These are phyloP conservation scores for Stipa capillata DNA, from an alignment of 176 grass and related monocot genomes.

Conservation along the genomic window DNA sequence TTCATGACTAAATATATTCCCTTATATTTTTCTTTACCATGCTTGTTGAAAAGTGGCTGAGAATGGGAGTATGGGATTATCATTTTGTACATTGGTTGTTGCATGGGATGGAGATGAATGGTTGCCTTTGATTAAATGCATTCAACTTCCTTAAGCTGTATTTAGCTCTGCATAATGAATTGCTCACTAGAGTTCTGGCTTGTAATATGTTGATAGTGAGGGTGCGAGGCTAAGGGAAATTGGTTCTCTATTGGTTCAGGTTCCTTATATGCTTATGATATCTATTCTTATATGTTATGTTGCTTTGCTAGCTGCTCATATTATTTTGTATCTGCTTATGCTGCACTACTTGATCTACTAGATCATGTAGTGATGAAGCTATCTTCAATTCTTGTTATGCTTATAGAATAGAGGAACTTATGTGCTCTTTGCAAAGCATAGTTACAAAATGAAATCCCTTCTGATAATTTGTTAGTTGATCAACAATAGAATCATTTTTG, in stretches of 20 bases:
- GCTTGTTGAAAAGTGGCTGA: too few species aligned
- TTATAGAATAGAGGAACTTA: background rate
- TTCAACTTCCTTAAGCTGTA: background rate
- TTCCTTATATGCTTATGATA: conserved; percentile 74
- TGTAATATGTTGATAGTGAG: too few species aligned
- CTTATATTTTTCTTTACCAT: too few species aligned
- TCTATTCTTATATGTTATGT: conserved; percentile 16
- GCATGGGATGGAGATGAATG: conserved; percentile 75
- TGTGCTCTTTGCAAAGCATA: background rate
- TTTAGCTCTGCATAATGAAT: background rate
- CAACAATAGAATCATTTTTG: too few species aligned
- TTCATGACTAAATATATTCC: too few species aligned
- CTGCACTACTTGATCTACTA: background rate
- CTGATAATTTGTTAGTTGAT: background rate
- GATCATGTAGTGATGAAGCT: background rate
- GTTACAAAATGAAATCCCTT: background rate
- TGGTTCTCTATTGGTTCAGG: conserved; percentile 85
- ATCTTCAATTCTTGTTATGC: background rate
- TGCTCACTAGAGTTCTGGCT: conserved; percentile 41
- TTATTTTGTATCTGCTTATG: background rate
- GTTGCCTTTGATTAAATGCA: background rate
- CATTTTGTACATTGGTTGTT: conserved; percentile 86
- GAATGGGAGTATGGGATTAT: conserved; percentile 86
- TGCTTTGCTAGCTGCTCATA: background rate
- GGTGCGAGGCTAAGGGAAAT: conserved; percentile 70